phyloP scores from a whole-genome alignment of 2,329 filamentous ascomycete species.

The Penicillium brasilianum region DNA sequence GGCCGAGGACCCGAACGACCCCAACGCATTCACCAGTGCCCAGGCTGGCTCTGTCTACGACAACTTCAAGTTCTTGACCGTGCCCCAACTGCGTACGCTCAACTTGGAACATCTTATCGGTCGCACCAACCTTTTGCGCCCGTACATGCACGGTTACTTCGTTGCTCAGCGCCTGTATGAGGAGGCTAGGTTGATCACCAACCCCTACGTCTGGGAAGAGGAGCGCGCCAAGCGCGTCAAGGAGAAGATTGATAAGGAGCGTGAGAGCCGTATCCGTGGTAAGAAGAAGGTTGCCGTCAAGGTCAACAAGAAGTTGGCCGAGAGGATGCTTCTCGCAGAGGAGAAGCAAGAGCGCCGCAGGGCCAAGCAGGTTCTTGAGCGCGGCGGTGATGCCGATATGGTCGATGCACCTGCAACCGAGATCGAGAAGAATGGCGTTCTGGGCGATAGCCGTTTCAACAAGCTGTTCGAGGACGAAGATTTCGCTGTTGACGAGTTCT shows the following conservation, averaged over 20 bases:
- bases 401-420: conserved; percentile 34
- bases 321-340: conserved; percentile 64
- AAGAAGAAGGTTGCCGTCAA: conserved; percentile 89
- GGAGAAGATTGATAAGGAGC: conserved; percentile 95
- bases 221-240: conserved; percentile 88
- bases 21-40: conserved; percentile 55
- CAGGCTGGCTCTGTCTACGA: conserved; percentile 81
- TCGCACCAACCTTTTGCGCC: conserved; percentile 84
- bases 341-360: conserved; percentile 58
- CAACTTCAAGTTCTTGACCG: conserved; percentile 97
- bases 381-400: conserved; percentile 60
- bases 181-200: conserved; percentile 88
- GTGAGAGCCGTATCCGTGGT: conserved; percentile 90
- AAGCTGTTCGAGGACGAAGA: conserved; percentile 91
- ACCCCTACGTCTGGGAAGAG: conserved; percentile 92
- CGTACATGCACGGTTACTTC: conserved; percentile 99
- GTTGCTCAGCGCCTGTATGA: conserved; percentile 95
- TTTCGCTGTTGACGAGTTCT: conserved; percentile 88
- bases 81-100: conserved; percentile 81
- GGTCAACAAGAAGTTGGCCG: conserved; percentile 77
- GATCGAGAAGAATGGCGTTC: conserved; percentile 63
- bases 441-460: conserved; percentile 85
- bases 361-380: conserved; percentile 56
- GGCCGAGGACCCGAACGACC: conserved; percentile 77
- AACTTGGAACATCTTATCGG: conserved; percentile 89